Evolutionary conservation across 345 rosid species (phyloP), one percentile per base, ranked within the genome.

Genomic region (Heritiera littoralis): DNA sequence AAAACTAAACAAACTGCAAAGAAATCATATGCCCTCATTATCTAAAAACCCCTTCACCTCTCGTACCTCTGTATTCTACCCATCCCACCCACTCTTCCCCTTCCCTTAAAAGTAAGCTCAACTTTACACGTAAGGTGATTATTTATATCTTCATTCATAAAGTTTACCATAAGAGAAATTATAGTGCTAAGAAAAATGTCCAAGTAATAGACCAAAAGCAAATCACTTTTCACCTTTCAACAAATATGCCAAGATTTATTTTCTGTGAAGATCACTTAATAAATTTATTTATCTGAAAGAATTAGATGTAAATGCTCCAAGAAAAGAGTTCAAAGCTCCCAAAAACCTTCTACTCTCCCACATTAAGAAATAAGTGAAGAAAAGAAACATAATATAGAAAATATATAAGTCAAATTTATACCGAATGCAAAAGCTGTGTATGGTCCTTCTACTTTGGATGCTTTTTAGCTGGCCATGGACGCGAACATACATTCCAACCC

Each of bases 401-500:
- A 1, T 13, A 14, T 15, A 54, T 5, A 20, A 32, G 28, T 60
- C 43, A 63, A 80, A 72, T 9, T 14, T 51, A 20, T 85, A 96
- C 99, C 97, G 88, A 64, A 96, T 84, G 63, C 90, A 88, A 88
- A 92, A 96, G 72, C 84, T 90, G 79, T 89, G 92, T 48, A 96
- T 79, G 78, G 89, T 87, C 80, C 90, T 90, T 81, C 89, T 92
- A 51, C 91, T 92, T 76, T 90, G 97, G 75, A 96, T 82, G 77
- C 86, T 86, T 86, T 92, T 92, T 64, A 96, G 77, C 83, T 88
- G 94, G 77, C 98, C 98, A 80, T 89, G 88, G 66, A 96, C 89
- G 78, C 97, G 91, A 80, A 91, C 98, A 87, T 96, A 96, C 84
- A 84, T 90, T 72, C 97, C 98, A 70, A 87, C 80, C 90, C 99